Evolutionary conservation across 352 stramenopile species (phyloP), one percentile per base, ranked within the genome.

Genomic region (Globisporangium radiosum): DNA sequence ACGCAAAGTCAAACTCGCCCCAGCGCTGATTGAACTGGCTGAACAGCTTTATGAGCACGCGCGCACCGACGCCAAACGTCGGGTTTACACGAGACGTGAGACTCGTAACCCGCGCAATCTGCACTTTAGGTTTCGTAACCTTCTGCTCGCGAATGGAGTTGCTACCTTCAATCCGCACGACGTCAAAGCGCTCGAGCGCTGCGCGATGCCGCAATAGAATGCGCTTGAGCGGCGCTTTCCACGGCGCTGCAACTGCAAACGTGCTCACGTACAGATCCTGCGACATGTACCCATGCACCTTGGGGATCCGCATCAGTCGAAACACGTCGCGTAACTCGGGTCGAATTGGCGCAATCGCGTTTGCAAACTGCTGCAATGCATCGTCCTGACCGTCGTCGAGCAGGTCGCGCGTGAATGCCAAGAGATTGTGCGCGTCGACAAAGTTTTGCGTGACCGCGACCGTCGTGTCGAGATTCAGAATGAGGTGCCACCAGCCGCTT

Each of bases 371-470:
- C 7, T 68, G 61, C 9, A 94, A 63, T 2, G 72, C 68, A 15
- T 91, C 73, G 55, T 87, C 71, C 52, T 90, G 70, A 36, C 76
- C 71, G 56, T 91, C 78, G 38, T 76, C 64, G 1, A 90, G 61
- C 50, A 92, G 51, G 38, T 93, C 84, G 25, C 90, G 76, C 42
- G 83, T 70, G 50, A 95, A 95, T 62, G 75, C 69, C 7, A 85
- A 39, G 7, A 85, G 56, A 62, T 95, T 95, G 64, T 92, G 76
- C n/a, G 83, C 82, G 63, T 95, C 81, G 48, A 95, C 81, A 61
- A 96, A 97, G 65, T 99, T 99, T 60, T 99, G 93, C 2, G 96
- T 99, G 49, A 99, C 85, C 6, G 96, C 96, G 39, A 99, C 88
- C 15, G 92, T 98, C 38, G 81, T 66, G 37, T 95, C 89, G 11